Conservation (phyloP, 2,329 filamentous ascomycete genomes). For the Alternaria novae-zelandiae region DNA sequence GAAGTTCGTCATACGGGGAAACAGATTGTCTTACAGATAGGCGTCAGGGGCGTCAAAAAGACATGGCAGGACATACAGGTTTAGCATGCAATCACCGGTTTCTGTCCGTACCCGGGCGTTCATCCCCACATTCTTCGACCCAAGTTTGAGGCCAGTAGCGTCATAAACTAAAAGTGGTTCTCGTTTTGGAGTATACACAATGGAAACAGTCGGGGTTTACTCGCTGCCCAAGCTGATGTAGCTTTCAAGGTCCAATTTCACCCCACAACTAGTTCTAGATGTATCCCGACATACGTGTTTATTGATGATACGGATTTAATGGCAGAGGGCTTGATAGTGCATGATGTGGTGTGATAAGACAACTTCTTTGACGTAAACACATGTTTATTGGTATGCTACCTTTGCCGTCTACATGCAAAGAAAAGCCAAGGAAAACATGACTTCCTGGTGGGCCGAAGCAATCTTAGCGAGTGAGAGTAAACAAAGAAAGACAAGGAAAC, state of each 20-base stretch:
- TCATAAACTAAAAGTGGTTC: not conserved
- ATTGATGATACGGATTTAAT: not conserved
- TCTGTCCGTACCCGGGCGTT: not conserved
- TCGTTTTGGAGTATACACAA: not conserved
- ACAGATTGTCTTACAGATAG: not conserved
- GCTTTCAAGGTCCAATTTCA: not conserved
- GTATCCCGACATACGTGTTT: not conserved
- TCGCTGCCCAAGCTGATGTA: not conserved
- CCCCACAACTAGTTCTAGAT: not conserved
- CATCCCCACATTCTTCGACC: not conserved
- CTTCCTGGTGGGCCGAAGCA: not conserved
- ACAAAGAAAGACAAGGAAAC: not conserved
- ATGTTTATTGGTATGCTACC: not conserved
- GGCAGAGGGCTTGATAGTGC: not conserved
- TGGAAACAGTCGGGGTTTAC: not conserved
- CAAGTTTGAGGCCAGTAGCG: not conserved
- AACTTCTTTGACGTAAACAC: not conserved
- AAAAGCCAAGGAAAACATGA: not conserved
- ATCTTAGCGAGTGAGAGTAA: not conserved
- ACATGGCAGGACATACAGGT: not conserved
- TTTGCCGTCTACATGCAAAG: not conserved
- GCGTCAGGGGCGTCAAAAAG: not conserved
- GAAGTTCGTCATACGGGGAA: not conserved
- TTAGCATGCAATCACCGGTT: not conserved
- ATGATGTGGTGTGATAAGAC: not conserved